Evolutionary conservation across 371 early-diverging fungal species (phyloP).

Genomic region (Rhizoclosmatium hyalinum): DNA sequence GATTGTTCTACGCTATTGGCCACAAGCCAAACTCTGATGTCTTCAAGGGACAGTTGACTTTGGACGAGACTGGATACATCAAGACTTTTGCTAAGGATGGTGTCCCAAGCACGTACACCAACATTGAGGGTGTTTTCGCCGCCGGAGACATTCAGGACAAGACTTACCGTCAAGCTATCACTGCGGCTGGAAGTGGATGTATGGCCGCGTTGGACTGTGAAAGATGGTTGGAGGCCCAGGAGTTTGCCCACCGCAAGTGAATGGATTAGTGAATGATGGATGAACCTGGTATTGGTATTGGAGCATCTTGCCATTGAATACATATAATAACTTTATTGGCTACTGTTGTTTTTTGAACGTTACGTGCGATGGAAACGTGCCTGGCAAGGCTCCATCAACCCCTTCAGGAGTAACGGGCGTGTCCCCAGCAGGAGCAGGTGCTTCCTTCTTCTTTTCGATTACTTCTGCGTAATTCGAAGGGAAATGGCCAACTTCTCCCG

Average conservation of each 20-base stretch:
- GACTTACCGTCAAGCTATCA: constrained; percentile 88
- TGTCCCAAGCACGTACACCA: constrained; percentile 75
- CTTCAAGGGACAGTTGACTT: constrained; percentile 70
- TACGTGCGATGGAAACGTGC: constrained; percentile 2
- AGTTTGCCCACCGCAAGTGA: constrained; percentile 23
- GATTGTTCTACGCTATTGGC: constrained; percentile 98
- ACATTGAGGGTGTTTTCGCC: constrained; percentile 93
- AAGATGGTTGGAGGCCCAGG: constrained; percentile 56
- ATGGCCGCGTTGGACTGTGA: constrained; percentile 96
- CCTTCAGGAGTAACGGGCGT: not conserved
- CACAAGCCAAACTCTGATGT: constrained; percentile 91
- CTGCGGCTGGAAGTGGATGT: constrained; percentile 84
- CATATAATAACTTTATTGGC: no score
- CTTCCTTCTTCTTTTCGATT: constrained; percentile 54
- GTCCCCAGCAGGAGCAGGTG: not conserved
- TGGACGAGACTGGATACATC: constrained; percentile 92
- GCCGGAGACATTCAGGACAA: constrained; percentile 99
- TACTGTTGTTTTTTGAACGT: constrained; percentile 10
- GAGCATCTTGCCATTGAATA: no score
- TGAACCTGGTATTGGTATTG: no score
- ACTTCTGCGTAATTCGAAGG: constrained; percentile 88
- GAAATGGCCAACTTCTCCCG: constrained; percentile 87
- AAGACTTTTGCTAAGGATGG: constrained; percentile 74
- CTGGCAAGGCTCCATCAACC: constrained; percentile 3
- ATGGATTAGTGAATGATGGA: no score